phyloP scores from a whole-genome alignment of 139 green algal genomes.

The Edaphochlamys debaryana region DNA sequence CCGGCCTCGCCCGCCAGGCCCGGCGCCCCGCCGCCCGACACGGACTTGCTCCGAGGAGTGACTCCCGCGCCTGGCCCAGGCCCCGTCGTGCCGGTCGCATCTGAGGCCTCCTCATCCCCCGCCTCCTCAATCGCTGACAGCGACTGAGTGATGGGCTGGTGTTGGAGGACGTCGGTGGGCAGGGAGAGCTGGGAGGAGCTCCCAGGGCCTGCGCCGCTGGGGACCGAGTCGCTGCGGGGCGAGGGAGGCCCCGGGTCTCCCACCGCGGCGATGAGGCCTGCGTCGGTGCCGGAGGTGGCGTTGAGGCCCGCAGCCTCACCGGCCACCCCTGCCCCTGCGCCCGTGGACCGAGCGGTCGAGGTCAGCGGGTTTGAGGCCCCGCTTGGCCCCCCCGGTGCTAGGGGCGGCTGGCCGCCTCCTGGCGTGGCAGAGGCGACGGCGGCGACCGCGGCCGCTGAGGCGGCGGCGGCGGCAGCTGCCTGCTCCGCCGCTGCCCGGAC shows the following conservation, averaged over 20 bases:
- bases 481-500: conserved; percentile 33
- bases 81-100: background rate
- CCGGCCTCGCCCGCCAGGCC: background rate
- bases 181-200: background rate
- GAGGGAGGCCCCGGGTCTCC: conserved; percentile 23
- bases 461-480: conserved; percentile 17
- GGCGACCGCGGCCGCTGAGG: background rate
- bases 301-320: conserved; percentile 4
- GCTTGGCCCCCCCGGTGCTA: background rate
- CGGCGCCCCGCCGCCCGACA: background rate
- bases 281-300: conserved; percentile 2
- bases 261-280: background rate
- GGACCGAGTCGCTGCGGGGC: conserved; percentile 5
- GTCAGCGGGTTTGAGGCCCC: too few species aligned
- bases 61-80: background rate
- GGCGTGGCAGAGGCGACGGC: background rate
- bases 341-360: too few species aligned
- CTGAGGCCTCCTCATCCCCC: background rate
- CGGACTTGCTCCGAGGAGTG: conserved; percentile 9
- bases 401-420: background rate
- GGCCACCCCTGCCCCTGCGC: too few species aligned
- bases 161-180: background rate
- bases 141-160: background rate
- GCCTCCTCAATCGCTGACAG: conserved; percentile 34
- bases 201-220: background rate